These are phyloP conservation scores for Goffeauzyma gilvescens DNA, from an alignment of 768 basidiomycete species.

Conservation along the genomic window DNA sequence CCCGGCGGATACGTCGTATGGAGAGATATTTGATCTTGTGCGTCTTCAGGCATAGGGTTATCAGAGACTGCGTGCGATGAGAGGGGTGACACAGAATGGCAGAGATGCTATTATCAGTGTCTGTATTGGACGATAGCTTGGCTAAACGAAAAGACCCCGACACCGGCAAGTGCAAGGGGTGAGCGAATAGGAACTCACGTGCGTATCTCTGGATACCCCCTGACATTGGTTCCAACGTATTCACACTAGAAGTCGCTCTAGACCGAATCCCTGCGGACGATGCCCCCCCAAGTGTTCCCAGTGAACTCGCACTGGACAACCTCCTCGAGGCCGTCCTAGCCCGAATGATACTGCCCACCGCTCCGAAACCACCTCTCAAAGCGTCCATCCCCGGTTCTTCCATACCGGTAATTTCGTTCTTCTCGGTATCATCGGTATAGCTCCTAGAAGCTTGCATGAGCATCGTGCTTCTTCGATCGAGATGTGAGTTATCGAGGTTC, in stretches of 20 bases:
- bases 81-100: no score
- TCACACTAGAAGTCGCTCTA: no score
- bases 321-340: constrained; percentile 22
- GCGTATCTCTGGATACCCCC: constrained; percentile 54
- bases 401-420: constrained; percentile 46
- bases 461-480: constrained; percentile 77
- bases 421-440: constrained; percentile 49
- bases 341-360: constrained; percentile 70
- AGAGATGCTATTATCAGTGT: no score
- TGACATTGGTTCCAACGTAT: no score
- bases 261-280: background rate
- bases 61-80: constrained; percentile 57
- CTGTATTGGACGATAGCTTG: no score
- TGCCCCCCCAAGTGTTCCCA: no score
- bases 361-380: constrained; percentile 73
- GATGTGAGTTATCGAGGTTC: constrained; percentile 41
- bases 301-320: constrained; percentile 16
- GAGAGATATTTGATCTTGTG: constrained; percentile 27
- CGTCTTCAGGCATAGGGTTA: constrained; percentile 49
- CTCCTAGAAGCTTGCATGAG: constrained; percentile 66
- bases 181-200: constrained; percentile 25
- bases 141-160: no score
- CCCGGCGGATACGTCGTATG: no score
- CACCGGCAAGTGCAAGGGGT: no score
- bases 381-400: constrained; percentile 91